A percentile compares a stretch with the other conserved stretches of the same genome.
phyloP scores from a whole-genome alignment of 805 yeast genomes.

The Torulaspora delbrueckii region DNA sequence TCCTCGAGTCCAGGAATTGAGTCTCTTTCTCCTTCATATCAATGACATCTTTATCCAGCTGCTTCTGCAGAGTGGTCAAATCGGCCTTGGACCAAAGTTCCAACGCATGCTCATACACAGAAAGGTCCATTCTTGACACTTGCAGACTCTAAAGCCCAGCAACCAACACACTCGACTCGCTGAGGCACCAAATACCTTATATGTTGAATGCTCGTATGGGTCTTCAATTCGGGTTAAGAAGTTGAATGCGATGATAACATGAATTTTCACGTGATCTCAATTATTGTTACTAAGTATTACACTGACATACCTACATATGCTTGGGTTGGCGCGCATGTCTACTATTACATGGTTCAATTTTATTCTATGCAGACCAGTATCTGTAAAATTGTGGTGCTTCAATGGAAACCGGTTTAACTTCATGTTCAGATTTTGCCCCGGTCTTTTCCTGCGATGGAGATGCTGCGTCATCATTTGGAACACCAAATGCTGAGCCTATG shows the following conservation, averaged over 20 bases:
- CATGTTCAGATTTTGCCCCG: constrained; percentile 30
- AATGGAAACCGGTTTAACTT: constrained; percentile 51
- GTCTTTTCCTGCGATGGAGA: constrained; percentile 14
- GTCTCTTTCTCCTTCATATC: constrained; percentile 69
- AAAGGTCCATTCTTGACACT: constrained; percentile 22
- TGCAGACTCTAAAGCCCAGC: background rate
- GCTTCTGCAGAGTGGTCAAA: constrained; percentile 62
- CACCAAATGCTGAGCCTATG: constrained; percentile 29
- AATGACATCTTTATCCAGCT: constrained; percentile 68
- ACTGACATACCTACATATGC: background rate
- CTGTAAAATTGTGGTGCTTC: constrained; percentile 60
- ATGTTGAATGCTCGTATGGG: background rate
- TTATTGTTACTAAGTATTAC: background rate
- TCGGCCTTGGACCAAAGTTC: constrained; percentile 73
- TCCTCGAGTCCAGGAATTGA: constrained; percentile 62
- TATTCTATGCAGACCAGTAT: constrained; percentile 56
- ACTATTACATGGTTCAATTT: background rate
- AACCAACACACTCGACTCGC: background rate
- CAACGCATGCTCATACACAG: constrained; percentile 46
- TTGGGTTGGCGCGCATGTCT: background rate
- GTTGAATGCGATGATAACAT: background rate
- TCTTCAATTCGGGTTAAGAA: background rate
- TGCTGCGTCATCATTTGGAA: constrained; percentile 15
- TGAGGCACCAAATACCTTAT: background rate
- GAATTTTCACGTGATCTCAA: background rate